Percentiles rank a stretch among this genome's conserved stretches.
Conservation (phyloP, 164 flowering plant species). For the Tinospora cordifolia region DNA sequence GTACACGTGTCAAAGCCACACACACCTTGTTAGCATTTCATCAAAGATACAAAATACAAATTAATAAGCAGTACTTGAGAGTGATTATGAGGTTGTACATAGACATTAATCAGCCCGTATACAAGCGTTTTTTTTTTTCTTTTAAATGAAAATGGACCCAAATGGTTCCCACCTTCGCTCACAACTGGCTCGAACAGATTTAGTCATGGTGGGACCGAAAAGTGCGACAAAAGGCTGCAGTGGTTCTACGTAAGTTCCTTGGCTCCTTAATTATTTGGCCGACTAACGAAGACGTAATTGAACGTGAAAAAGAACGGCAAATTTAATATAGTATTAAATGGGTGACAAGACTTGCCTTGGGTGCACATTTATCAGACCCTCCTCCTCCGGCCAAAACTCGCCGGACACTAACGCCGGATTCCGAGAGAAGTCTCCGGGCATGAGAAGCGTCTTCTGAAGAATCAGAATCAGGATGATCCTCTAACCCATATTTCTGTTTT, state of each 20-base stretch:
- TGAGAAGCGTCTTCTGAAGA: constrained; percentile 7
- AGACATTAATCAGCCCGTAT: too few species aligned
- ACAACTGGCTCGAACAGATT: background rate
- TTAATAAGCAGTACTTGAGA: background rate
- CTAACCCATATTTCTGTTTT: background rate
- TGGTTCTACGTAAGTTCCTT: too few species aligned
- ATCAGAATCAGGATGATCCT: background rate
- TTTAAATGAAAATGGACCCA: too few species aligned
- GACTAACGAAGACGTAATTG: background rate
- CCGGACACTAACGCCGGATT: constrained; percentile 13
- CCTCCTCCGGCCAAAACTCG: constrained; percentile 36
- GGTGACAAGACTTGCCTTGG: constrained; percentile 20
- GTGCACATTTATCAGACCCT: constrained; percentile 31
- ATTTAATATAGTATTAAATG: background rate
- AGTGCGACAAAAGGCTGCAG: too few species aligned
- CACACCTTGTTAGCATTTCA: background rate
- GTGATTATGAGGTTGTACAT: too few species aligned
- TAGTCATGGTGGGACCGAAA: background rate
- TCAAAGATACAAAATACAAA: background rate
- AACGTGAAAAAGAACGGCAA: background rate
- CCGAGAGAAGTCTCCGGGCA: constrained; percentile 35
- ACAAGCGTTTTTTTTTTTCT: too few species aligned
- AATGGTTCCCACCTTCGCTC: too few species aligned
- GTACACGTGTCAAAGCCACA: background rate
- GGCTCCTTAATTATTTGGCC: too few species aligned